Conservation (phyloP, 345 rosid species). For the Noccaea caerulescens region DNA sequence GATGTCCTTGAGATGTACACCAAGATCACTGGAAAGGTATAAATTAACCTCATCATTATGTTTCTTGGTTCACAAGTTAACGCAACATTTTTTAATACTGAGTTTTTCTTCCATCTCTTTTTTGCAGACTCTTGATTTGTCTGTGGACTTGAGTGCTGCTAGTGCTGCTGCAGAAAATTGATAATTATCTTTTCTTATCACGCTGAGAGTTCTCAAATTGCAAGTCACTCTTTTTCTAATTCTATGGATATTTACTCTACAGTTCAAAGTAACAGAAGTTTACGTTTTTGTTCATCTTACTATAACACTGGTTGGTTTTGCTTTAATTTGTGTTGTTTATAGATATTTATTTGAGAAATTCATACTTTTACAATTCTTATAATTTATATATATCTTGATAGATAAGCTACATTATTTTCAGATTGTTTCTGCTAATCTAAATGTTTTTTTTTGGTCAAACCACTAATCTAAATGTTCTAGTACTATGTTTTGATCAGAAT, state of each 20-base stretch:
- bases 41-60: neutral
- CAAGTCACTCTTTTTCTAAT: constrained; percentile 7
- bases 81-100: neutral
- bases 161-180: constrained; percentile 56
- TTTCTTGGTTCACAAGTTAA: constrained; percentile 33
- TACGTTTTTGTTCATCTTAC: constrained; percentile 7
- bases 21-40: constrained; percentile 90
- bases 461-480: too few relatives aligned
- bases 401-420: too few relatives aligned
- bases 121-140: constrained; percentile 66
- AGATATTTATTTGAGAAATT: neutral
- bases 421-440: too few relatives aligned
- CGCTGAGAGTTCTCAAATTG: constrained; percentile 16
- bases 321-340: constrained; percentile 12
- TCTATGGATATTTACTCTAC: constrained; percentile 22
- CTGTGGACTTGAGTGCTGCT: constrained; percentile 86
- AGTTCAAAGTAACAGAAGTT: constrained; percentile 22
- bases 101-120: neutral
- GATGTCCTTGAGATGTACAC: constrained; percentile 80
- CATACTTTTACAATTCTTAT: too few relatives aligned
- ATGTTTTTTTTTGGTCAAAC: too few relatives aligned
- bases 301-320: constrained; percentile 22
- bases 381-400: too few relatives aligned
- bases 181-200: constrained; percentile 1
- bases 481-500: neutral